phyloP scores from a whole-genome alignment of 495 filamentous ascomycete species.

The Xylaria curta region DNA sequence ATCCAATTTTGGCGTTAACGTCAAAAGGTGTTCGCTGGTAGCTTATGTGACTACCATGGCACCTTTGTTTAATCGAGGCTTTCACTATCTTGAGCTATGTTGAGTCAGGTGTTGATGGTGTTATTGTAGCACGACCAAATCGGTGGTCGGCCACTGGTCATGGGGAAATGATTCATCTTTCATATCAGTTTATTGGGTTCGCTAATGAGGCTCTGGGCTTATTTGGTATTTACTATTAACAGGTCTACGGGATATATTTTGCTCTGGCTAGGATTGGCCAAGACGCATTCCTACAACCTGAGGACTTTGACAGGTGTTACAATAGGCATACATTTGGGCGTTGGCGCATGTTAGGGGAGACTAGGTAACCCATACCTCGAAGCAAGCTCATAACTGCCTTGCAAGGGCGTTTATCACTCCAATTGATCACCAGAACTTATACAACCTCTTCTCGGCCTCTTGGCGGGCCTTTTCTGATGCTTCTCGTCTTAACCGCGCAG shows the following conservation, averaged over 20 bases:
- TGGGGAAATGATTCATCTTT: not conserved
- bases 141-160: constrained; percentile 7
- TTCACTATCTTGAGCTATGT: not conserved
- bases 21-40: not conserved
- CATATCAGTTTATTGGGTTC: not conserved
- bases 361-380: constrained; percentile 16
- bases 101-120: not conserved
- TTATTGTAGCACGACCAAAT: not conserved
- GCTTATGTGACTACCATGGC: not conserved
- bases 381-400: constrained; percentile 12
- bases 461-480: constrained; percentile 53
- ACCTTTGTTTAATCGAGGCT: not conserved
- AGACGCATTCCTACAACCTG: not conserved
- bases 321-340: constrained; percentile 7
- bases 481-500: constrained; percentile 56
- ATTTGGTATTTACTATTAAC: constrained; percentile 6
- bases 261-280: not conserved
- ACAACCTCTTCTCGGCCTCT: constrained; percentile 51
- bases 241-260: constrained; percentile 7
- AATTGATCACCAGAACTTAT: constrained; percentile 58
- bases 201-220: not conserved
- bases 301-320: constrained; percentile 14
- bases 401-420: not conserved
- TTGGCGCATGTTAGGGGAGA: constrained; percentile 15
- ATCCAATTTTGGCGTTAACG: not conserved